Percentiles rank a stretch among this genome's conserved stretches.
Evolutionary conservation across 148 eudicot genomes (phyloP).

Genomic region (Chenopodium suecicum): DNA sequence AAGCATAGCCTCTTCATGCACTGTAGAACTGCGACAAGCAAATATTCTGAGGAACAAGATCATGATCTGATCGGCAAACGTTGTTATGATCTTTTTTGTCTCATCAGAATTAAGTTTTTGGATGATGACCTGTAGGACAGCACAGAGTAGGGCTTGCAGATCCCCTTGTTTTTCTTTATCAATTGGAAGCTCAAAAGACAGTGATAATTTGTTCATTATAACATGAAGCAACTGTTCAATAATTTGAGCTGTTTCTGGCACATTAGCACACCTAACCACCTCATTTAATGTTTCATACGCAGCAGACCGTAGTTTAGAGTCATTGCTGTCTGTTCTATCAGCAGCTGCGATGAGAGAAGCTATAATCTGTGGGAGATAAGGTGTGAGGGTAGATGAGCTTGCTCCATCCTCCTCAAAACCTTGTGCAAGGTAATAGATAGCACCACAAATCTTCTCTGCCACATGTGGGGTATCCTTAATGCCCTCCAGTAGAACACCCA

Average conservation of each 20-base stretch:
- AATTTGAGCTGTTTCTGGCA: conserved; percentile 47
- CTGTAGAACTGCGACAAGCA: conserved; percentile 58
- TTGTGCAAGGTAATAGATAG: conserved; percentile 65
- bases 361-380: conserved; percentile 52
- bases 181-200: conserved; percentile 49
- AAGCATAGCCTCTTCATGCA: conserved; percentile 83
- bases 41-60: conserved; percentile 53
- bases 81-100: conserved; percentile 39
- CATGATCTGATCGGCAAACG: conserved; percentile 52
- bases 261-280: conserved; percentile 54
- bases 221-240: conserved; percentile 46
- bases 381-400: conserved; percentile 46
- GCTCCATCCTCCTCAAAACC: conserved; percentile 57
- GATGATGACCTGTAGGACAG: conserved; percentile 55
- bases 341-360: conserved; percentile 48
- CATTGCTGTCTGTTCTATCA: conserved; percentile 51
- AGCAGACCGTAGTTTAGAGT: conserved; percentile 55
- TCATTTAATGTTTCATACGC: conserved; percentile 72
- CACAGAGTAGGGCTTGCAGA: conserved; percentile 64
- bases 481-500: conserved; percentile 52
- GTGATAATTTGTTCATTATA: conserved; percentile 49
- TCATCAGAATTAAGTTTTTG: conserved; percentile 52
- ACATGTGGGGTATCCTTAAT: conserved; percentile 55
- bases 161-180: conserved; percentile 70
- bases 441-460: conserved; percentile 67